These are phyloP conservation scores for Dioscorea cayenensis DNA, from an alignment of 116 monocot genomes.

Conservation along the genomic window DNA sequence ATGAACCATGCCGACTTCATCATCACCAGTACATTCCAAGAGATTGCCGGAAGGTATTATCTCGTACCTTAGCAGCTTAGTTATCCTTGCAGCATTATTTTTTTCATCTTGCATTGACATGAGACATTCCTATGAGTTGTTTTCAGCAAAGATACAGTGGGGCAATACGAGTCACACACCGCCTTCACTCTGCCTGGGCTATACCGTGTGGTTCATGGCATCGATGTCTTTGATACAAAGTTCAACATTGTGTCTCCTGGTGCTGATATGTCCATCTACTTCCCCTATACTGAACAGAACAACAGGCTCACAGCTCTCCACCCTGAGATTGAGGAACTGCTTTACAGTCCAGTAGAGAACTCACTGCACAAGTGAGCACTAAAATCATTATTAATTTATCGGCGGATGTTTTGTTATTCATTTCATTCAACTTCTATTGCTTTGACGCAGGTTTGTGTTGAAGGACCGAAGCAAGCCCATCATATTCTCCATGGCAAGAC, in stretches of 20 bases:
- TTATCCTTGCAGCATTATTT: not conserved
- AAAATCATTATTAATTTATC: not conserved
- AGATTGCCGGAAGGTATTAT: constrained; percentile 75
- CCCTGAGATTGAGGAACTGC: constrained; percentile 77
- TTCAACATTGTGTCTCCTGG: constrained; percentile 93
- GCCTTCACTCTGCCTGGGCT: constrained; percentile 81
- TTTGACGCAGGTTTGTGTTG: constrained; percentile 40
- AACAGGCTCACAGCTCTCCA: constrained; percentile 68
- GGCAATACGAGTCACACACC: constrained; percentile 80
- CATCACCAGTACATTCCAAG: constrained; percentile 72
- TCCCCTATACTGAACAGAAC: constrained; percentile 46
- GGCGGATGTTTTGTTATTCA: not conserved
- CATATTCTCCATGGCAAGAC: constrained; percentile 87
- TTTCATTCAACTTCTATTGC: not conserved
- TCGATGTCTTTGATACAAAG: constrained; percentile 86
- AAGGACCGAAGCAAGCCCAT: constrained; percentile 75
- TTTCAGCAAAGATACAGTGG: constrained; percentile 74
- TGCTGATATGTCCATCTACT: constrained; percentile 81
- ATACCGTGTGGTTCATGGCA: constrained; percentile 85
- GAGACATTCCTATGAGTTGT: not conserved
- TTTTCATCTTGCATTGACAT: not conserved
- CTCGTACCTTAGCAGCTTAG: not conserved
- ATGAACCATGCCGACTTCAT: constrained; percentile 90
- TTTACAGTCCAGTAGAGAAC: constrained; percentile 62
- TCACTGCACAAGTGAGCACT: constrained; percentile 57